Conservation (phyloP, 1,284 basidiomycete genomes). For the Leccinum subfulvum region DNA sequence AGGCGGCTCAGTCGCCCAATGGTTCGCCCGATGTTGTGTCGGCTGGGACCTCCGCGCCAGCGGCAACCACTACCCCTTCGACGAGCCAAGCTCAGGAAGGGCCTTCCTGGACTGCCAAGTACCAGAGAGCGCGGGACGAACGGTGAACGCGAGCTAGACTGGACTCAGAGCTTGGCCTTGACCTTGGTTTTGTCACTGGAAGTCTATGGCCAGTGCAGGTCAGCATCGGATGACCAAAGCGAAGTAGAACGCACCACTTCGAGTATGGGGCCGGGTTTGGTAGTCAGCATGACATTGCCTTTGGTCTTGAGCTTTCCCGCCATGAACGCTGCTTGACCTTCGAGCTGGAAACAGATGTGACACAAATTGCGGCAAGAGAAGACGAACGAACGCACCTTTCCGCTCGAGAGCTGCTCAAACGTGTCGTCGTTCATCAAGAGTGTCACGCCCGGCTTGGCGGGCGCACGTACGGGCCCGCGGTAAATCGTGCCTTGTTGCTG, state of each 20-base stretch:
- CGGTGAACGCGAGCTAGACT: neutral
- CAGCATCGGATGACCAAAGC: neutral
- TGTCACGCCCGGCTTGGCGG: too few relatives aligned
- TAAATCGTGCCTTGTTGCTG: too few relatives aligned
- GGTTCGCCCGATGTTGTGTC: neutral
- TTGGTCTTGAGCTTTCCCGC: conserved; percentile 87
- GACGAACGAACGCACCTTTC: too few relatives aligned
- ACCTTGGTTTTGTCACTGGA: conserved; percentile 21
- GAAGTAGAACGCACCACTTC: conserved; percentile 50
- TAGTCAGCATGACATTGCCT: conserved; percentile 87
- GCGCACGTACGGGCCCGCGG: too few relatives aligned
- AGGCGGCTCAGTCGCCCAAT: conserved; percentile 1
- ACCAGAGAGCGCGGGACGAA: conserved; percentile 26
- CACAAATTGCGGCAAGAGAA: too few relatives aligned
- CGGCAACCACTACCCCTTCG: neutral
- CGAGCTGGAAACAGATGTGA: conserved; percentile 28
- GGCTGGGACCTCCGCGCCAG: neutral
- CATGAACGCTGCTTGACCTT: conserved; percentile 94
- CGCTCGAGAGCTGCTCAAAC: too few relatives aligned
- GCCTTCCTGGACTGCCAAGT: conserved; percentile 25
- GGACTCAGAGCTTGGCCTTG: conserved; percentile 37
- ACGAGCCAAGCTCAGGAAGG: conserved; percentile 14
- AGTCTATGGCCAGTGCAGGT: conserved; percentile 22
- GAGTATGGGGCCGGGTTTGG: conserved; percentile 81
- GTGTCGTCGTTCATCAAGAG: too few relatives aligned